A percentile compares a stretch with the other conserved stretches of the same genome.
Conservation (phyloP, 1,139 yeast species). For the Geotrichum bryndzae region DNA sequence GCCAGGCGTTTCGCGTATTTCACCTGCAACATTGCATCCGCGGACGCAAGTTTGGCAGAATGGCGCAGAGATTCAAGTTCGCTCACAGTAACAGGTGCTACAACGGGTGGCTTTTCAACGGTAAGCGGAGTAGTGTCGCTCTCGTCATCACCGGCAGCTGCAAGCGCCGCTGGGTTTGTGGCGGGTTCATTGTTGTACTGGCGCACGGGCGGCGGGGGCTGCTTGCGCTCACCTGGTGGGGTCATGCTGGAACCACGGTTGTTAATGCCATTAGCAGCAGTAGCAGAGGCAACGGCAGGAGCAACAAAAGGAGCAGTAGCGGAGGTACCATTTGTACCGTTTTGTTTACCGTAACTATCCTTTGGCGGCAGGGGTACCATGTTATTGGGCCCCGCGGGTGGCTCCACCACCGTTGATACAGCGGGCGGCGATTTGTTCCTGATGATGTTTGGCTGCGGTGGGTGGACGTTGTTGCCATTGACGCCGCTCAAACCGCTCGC, state of each 20-base stretch:
- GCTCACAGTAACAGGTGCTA: slow-evolving; percentile 26
- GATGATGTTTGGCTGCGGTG: background rate
- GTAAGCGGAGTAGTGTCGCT: slow-evolving; percentile 1
- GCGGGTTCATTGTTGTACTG: slow-evolving; percentile 19
- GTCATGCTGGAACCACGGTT: background rate
- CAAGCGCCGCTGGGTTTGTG: background rate
- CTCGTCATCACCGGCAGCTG: background rate
- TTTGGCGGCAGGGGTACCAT: background rate
- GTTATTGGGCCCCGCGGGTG: background rate
- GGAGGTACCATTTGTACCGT: background rate
- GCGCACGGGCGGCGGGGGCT: slow-evolving; percentile 28
- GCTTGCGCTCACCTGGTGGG: background rate
- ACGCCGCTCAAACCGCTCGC: background rate
- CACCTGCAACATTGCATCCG: slow-evolving; percentile 25
- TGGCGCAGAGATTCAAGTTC: slow-evolving; percentile 30
- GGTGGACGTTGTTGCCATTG: background rate
- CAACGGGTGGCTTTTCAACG: background rate
- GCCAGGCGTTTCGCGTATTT: slow-evolving; percentile 35
- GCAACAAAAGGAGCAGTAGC: background rate
- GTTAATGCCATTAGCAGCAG: background rate
- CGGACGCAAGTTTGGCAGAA: background rate
- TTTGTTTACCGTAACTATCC: background rate
- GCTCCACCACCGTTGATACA: background rate
- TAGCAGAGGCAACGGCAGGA: background rate
- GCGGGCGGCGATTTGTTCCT: background rate